A percentile compares a stretch with the other conserved stretches of the same genome.
phyloP scores from a whole-genome alignment of 2,329 filamentous ascomycete genomes.

The Cytospora paraplurivora region DNA sequence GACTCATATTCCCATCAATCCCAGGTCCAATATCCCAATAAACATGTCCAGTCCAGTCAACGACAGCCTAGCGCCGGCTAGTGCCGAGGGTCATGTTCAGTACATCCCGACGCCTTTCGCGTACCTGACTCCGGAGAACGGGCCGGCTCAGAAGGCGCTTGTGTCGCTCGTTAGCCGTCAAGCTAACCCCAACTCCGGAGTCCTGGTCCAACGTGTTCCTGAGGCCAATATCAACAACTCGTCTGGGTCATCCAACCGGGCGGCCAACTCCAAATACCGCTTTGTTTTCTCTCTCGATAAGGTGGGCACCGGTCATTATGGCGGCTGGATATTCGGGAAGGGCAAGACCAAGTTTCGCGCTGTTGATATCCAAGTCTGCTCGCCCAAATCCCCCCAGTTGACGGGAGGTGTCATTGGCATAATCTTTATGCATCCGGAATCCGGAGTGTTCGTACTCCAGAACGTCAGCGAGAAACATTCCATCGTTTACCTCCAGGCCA shows the following conservation, averaged over 20 bases:
- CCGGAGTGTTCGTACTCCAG: not conserved
- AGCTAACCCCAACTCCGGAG: no score
- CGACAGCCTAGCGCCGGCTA: no score
- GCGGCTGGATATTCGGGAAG: not conserved
- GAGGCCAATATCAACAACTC: not conserved
- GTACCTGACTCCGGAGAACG: slow-evolving; percentile 2
- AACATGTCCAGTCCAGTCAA: no score
- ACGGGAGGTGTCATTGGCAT: not conserved
- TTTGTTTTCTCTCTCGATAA: not conserved
- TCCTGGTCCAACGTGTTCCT: no score
- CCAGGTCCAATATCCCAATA: no score
- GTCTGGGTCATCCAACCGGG: not conserved
- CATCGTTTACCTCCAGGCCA: not conserved
- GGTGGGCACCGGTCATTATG: not conserved
- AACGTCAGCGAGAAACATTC: not conserved
- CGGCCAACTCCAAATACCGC: not conserved
- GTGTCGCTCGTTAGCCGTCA: not conserved
- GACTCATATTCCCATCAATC: no score
- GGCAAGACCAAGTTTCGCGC: no score
- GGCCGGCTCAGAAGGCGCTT: not conserved
- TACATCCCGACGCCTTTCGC: not conserved
- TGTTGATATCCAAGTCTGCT: not conserved
- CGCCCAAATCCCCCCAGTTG: not conserved
- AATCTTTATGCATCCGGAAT: slow-evolving; percentile 2
- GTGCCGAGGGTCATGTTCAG: not conserved